These are phyloP conservation scores for Acacia melanoxylon DNA, from an alignment of 306 rosid species.

Conservation along the genomic window DNA sequence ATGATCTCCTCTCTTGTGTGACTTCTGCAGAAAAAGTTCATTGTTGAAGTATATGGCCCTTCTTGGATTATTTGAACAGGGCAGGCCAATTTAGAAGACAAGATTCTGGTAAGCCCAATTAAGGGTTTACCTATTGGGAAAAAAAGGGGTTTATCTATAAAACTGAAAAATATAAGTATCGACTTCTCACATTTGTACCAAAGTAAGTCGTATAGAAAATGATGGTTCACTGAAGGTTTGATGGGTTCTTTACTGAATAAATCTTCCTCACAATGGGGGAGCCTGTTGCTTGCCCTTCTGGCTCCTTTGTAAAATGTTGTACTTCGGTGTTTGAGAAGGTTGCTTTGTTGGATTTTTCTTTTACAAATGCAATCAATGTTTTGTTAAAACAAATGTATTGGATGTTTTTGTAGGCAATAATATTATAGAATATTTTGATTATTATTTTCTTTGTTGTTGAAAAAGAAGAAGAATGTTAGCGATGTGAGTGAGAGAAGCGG, in stretches of 20 bases:
- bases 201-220: neutral
- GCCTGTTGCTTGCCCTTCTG: neutral
- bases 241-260: neutral
- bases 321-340: neutral
- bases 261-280: neutral
- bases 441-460: too few relatives aligned
- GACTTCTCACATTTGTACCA: neutral
- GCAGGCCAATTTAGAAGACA: conserved; percentile 17
- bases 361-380: neutral
- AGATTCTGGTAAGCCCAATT: neutral
- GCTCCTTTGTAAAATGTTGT: neutral
- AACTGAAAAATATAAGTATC: neutral
- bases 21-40: conserved; percentile 15
- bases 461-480: too few relatives aligned
- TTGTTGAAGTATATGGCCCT: neutral
- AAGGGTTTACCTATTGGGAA: neutral
- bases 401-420: too few relatives aligned
- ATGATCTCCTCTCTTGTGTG: conserved; percentile 29
- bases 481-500: too few relatives aligned
- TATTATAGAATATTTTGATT: too few relatives aligned
- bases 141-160: neutral
- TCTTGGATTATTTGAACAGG: conserved; percentile 13
- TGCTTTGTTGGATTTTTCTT: neutral
- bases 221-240: neutral
- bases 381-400: neutral